phyloP scores from a whole-genome alignment of 2,329 filamentous ascomycete genomes.

The Clarireedia paspali region DNA sequence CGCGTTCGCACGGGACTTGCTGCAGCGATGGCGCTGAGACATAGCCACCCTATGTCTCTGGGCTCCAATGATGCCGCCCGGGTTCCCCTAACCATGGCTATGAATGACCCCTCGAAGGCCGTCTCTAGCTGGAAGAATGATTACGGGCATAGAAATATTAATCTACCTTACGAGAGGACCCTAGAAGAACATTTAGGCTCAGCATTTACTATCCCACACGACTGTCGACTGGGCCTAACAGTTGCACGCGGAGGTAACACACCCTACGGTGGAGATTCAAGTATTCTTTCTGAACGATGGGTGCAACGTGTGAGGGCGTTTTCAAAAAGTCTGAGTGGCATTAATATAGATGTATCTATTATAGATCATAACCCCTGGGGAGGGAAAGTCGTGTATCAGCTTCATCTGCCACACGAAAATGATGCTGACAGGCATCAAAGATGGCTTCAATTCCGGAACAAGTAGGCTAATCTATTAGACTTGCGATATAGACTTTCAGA shows the following conservation, averaged over 20 bases:
- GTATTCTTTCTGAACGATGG: too few species aligned
- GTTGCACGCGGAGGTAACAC: too few species aligned
- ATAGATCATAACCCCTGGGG: background rate
- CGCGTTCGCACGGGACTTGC: too few species aligned
- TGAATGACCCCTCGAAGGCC: background rate
- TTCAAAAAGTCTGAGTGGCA: background rate
- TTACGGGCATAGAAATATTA: too few species aligned
- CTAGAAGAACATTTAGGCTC: too few species aligned
- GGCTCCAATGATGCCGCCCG: background rate
- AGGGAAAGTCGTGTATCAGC: background rate
- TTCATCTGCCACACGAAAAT: background rate
- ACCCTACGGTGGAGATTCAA: background rate
- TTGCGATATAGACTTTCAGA: too few species aligned
- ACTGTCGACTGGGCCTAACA: too few species aligned
- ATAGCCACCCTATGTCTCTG: background rate
- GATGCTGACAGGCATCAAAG: background rate
- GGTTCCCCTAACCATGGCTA: background rate
- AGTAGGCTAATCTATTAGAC: too few species aligned
- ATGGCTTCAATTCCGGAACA: background rate
- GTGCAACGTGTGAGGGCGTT: background rate
- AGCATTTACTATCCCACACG: too few species aligned
- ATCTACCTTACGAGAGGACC: too few species aligned
- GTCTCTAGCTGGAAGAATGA: too few species aligned
- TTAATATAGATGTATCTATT: background rate
- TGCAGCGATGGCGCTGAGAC: too few species aligned